Base-by-base conservation (phyloP, 306 rosid species). In the Lithocarpus polystachyus region DNA sequence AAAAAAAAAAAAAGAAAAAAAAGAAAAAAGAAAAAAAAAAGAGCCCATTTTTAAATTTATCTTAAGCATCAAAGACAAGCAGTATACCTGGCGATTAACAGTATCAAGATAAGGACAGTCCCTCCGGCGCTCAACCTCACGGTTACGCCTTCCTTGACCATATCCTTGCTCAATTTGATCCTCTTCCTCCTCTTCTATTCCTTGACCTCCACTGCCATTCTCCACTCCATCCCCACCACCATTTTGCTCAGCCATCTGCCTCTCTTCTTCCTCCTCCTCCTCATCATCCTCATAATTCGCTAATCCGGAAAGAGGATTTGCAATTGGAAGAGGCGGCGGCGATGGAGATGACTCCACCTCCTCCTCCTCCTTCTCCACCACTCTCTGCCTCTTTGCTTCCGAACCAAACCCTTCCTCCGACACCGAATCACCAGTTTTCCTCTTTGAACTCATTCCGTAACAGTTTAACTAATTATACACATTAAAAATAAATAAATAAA, bases 91-190 rank as follows among this genome's bases (percentile, higher is more conserved):
- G 77, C 99, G 92, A 87, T 95, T 95, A 51, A 95, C 99, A 0
- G 97, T 92, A 78, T 93, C 98, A 3, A 95, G 96, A 85, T 95
- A 95, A 10, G 99, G 99, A 74, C 99, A 93, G 80, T 95, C 98
- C 84, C 92, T 95, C 80, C 98, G 87, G 57, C 88, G 88, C 86
- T 94, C 99, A 72, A 94, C 85, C 68, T 84, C 94, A 53, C 95
- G 95, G 75, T 75, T 87, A 76, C 85, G 75, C 87, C 79, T 89
- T 82, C 88, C 90, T 54, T 79, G 83, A 73, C 62, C 29, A 28
- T 62, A 57, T 54, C 67, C 83, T 67, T 89, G 87, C 20, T 89
- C 93, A 35, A 88, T 91, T n/a, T 78, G 75, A 1, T 87, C 90
- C 6, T 80, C 79, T n/a, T 78, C 88, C 40, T 71, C 88, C n/a